Conservation (phyloP, 495 filamentous ascomycete species). For the Lophium mytilinum region DNA sequence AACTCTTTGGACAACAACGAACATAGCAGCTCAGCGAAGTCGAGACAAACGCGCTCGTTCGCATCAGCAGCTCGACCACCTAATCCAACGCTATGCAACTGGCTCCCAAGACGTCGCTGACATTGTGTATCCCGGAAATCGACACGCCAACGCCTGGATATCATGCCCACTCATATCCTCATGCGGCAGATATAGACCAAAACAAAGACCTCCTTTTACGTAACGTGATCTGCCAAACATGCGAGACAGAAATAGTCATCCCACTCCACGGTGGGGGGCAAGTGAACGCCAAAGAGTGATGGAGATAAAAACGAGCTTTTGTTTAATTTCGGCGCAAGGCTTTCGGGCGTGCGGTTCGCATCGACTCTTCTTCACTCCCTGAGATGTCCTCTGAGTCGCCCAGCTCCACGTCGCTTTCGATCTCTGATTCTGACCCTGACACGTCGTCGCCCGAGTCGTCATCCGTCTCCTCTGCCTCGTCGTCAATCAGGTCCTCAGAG, state of each 20-base stretch:
- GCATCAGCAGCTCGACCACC: background rate
- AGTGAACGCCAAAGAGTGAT: background rate
- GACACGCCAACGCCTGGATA: conserved; percentile 12
- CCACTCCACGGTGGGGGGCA: conserved; percentile 7
- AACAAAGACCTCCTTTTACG: background rate
- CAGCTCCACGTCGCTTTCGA: conserved; percentile 22
- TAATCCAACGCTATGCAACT: conserved; percentile 18
- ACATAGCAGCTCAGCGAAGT: no score
- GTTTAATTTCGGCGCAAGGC: background rate
- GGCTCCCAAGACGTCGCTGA: background rate
- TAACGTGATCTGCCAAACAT: no score
- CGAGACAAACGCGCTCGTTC: no score
- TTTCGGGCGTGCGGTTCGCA: background rate
- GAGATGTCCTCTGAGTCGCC: conserved; percentile 33
- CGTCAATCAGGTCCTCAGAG: conserved; percentile 26
- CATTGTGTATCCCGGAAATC: background rate
- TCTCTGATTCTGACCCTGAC: conserved; percentile 25
- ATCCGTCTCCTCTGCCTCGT: conserved; percentile 34
- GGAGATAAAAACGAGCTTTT: background rate
- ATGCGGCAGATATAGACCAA: conserved; percentile 19
- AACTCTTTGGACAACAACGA: no score
- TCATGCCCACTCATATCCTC: conserved; percentile 30
- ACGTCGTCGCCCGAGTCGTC: conserved; percentile 33
- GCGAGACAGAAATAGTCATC: no score
- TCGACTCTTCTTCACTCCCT: conserved; percentile 22